These are phyloP conservation scores for Boletus bicolor DNA, from an alignment of 768 basidiomycete species.

Conservation along the genomic window DNA sequence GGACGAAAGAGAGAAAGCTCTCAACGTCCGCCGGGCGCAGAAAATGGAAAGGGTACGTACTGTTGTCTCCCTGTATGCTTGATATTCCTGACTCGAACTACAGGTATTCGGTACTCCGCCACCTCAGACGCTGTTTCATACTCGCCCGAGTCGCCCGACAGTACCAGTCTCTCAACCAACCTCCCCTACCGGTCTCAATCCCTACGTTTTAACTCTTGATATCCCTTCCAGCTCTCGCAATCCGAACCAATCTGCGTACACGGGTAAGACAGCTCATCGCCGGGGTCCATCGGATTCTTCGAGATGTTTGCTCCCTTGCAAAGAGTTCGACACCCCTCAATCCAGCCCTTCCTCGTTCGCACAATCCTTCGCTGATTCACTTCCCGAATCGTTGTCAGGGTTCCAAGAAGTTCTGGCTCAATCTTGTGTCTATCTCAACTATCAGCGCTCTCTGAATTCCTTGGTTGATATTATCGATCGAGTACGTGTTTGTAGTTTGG, in stretches of 20 bases:
- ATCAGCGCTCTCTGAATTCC: conserved; percentile 79
- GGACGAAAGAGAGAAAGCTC: conserved; percentile 68
- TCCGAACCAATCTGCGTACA: conserved; percentile 49
- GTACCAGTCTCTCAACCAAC: conserved; percentile 28
- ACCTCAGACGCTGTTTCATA: conserved; percentile 75
- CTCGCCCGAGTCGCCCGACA: conserved; percentile 46
- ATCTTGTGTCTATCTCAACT: conserved; percentile 67
- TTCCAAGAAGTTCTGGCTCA: conserved; percentile 25
- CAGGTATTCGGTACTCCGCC: conserved; percentile 83
- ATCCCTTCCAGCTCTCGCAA: conserved; percentile 33
- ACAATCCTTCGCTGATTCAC: conserved; percentile 21
- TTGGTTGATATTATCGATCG: conserved; percentile 75
- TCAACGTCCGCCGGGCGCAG: conserved; percentile 73
- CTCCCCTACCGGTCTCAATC: conserved; percentile 16
- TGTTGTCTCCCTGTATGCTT: not conserved
- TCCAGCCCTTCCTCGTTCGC: conserved; percentile 20
- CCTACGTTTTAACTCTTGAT: conserved; percentile 22
- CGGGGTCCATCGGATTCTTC: conserved; percentile 68
- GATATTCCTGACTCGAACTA: not conserved
- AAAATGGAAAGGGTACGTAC: conserved; percentile 81
- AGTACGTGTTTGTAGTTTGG: conserved; percentile 41
- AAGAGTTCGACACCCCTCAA: conserved; percentile 9
- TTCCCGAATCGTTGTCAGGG: conserved; percentile 13
- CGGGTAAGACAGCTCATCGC: conserved; percentile 43
- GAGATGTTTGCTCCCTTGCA: conserved; percentile 43